Conservation (phyloP, 164 flowering plant genomes). For the Tetrastigma voinierianum region DNA sequence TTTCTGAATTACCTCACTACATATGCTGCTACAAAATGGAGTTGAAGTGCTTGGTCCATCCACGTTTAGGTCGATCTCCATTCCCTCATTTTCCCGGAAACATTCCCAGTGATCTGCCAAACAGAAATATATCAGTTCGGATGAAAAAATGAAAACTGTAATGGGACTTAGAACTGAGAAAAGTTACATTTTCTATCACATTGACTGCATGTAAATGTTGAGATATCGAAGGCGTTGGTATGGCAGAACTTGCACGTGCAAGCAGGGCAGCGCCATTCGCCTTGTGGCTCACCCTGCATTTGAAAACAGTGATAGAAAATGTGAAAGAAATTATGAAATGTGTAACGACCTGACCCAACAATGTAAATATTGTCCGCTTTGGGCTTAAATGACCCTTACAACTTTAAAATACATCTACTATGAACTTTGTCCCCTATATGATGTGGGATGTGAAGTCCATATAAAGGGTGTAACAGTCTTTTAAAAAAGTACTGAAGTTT, state of each 20-base stretch:
- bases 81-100: background rate
- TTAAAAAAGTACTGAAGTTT: too few species aligned
- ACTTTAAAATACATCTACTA: too few species aligned
- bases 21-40: constrained; percentile 14
- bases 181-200: constrained; percentile 27
- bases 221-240: too few species aligned
- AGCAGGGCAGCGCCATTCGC: constrained; percentile 28
- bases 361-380: too few species aligned
- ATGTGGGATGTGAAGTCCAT: too few species aligned
- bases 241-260: constrained; percentile 31
- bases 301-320: too few species aligned
- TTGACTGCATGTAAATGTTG: constrained; percentile 10
- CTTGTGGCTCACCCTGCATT: constrained; percentile 25
- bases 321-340: too few species aligned
- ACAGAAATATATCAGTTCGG: background rate
- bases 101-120: constrained; percentile 21
- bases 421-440: too few species aligned
- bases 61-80: constrained; percentile 5
- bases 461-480: too few species aligned
- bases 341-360: too few species aligned
- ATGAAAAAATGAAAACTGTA: background rate
- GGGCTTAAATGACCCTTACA: too few species aligned
- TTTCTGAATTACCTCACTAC: constrained; percentile 18
- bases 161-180: background rate
- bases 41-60: background rate